A percentile compares a stretch with the other conserved stretches of the same genome.
These are phyloP conservation scores for Lichtheimia ornata DNA, from an alignment of 371 early-diverging fungal species.

Conservation along the genomic window DNA sequence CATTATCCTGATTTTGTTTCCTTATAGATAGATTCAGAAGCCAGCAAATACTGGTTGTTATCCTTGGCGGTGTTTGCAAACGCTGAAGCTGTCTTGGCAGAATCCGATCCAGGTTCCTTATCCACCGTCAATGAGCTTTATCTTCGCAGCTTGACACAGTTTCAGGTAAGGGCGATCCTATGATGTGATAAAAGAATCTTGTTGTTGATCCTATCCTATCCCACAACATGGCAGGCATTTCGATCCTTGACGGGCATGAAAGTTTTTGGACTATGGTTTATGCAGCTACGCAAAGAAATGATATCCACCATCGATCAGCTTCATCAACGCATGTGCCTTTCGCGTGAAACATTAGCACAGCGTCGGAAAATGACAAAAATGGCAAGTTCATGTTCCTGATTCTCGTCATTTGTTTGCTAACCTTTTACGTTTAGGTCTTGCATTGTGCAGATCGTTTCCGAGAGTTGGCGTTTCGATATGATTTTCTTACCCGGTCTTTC, in stretches of 20 bases:
- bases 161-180: conserved; percentile 18
- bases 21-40: conserved; percentile 32
- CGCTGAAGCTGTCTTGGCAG: conserved; percentile 16
- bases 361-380: background rate
- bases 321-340: background rate
- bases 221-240: conserved; percentile 23
- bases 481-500: conserved; percentile 29
- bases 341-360: background rate
- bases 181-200: background rate
- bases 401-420: too few relatives aligned
- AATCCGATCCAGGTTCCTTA: conserved; percentile 12
- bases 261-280: conserved; percentile 28
- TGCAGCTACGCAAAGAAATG: conserved; percentile 42
- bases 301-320: conserved; percentile 15
- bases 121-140: conserved; percentile 16
- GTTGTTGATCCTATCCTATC: background rate
- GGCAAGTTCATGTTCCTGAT: background rate
- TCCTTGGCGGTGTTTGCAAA: conserved; percentile 17
- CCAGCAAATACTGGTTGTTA: conserved; percentile 34
- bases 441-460: conserved; percentile 16
- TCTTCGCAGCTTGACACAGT: conserved; percentile 10
- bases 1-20: background rate
- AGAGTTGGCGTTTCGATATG: conserved; percentile 32
- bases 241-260: conserved; percentile 25
- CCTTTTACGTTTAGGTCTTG: background rate